Conservation (phyloP, 2,329 filamentous ascomycete species). For the Pseudogymnoascus sp. region DNA sequence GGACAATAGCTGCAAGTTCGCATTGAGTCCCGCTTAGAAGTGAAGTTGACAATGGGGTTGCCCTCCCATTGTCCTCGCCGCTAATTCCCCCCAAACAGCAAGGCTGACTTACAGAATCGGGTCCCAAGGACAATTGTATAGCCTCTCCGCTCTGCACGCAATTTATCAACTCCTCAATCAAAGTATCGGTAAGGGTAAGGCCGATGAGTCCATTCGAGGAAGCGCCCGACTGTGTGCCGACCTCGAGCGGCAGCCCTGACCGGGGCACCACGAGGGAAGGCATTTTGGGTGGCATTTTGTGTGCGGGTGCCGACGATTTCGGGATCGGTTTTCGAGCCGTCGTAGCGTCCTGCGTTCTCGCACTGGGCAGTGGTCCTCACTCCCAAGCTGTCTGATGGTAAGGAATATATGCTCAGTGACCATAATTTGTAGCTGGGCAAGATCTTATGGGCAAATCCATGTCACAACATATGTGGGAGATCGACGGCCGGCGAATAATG, state of each 20-base stretch:
- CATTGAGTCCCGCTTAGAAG: conserved; percentile 11
- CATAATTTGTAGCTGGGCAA: neutral
- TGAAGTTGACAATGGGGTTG: conserved; percentile 10
- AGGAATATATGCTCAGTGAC: conserved; percentile 5
- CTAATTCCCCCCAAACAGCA: conserved; percentile 6
- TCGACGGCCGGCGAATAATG: neutral
- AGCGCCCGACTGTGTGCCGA: conserved; percentile 25
- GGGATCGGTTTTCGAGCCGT: conserved; percentile 1
- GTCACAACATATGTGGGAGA: neutral
- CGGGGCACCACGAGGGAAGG: conserved; percentile 50
- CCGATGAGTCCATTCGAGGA: conserved; percentile 49
- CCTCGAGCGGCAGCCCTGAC: conserved; percentile 48
- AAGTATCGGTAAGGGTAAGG: conserved; percentile 48
- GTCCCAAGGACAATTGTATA: conserved; percentile 51
- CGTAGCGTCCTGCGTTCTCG: conserved; percentile 4
- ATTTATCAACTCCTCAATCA: conserved; percentile 56
- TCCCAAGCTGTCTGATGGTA: conserved; percentile 8
- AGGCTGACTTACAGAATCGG: conserved; percentile 47
- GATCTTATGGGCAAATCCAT: neutral
- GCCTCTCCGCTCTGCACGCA: conserved; percentile 49
- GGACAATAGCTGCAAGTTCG: conserved; percentile 15
- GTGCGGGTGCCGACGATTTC: neutral
- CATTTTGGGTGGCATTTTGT: conserved; percentile 32
- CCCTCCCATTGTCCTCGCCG: neutral
- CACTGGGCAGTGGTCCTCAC: conserved; percentile 1